Conservation (phyloP, 2,329 filamentous ascomycete genomes). For the Calonectria honghensis region DNA sequence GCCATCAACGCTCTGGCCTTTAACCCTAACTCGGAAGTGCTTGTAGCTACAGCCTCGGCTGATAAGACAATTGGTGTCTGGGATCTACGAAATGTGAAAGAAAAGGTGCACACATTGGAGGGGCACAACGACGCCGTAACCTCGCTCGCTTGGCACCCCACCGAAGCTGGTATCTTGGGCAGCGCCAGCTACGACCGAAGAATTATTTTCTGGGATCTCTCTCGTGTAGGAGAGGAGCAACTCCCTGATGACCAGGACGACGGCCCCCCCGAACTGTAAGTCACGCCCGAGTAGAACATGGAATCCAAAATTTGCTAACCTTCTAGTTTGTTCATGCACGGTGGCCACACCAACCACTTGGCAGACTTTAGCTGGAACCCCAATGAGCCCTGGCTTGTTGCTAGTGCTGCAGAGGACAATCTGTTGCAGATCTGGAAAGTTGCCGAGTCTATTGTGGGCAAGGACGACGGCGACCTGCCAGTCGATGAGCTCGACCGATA, state of each 20-base stretch:
- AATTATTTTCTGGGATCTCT: slow-evolving; percentile 97
- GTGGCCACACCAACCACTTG: slow-evolving; percentile 96
- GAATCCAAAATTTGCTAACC: slow-evolving; percentile 48
- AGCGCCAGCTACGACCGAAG: slow-evolving; percentile 95
- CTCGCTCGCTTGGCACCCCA: slow-evolving; percentile 95
- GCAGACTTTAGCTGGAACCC: slow-evolving; percentile 99
- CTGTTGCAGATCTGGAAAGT: slow-evolving; percentile 96
- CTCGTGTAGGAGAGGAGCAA: slow-evolving; percentile 94
- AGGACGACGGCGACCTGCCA: slow-evolving; percentile 84
- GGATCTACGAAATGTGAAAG: slow-evolving; percentile 93
- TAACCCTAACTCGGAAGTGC: slow-evolving; percentile 91
- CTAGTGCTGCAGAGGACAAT: slow-evolving; percentile 97
- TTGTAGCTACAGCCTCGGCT: slow-evolving; percentile 93
- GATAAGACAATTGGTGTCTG: slow-evolving; percentile 97
- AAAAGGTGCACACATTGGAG: slow-evolving; percentile 92
- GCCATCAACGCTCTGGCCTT: slow-evolving; percentile 98
- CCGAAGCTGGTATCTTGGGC: slow-evolving; percentile 89
- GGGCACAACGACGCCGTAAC: slow-evolving; percentile 93
- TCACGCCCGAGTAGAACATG: slow-evolving; percentile 48
- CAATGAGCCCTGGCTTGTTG: slow-evolving; percentile 97
- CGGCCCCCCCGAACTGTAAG: slow-evolving; percentile 93
- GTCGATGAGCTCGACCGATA: slow-evolving; percentile 85
- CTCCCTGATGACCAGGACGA: slow-evolving; percentile 96
- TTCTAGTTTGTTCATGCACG: slow-evolving; percentile 94
- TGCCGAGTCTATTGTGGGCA: slow-evolving; percentile 86